Percentiles rank a stretch among this genome's conserved stretches.
Evolutionary conservation across 805 yeast species (phyloP).

Genomic region (Candida tallmaniae): DNA sequence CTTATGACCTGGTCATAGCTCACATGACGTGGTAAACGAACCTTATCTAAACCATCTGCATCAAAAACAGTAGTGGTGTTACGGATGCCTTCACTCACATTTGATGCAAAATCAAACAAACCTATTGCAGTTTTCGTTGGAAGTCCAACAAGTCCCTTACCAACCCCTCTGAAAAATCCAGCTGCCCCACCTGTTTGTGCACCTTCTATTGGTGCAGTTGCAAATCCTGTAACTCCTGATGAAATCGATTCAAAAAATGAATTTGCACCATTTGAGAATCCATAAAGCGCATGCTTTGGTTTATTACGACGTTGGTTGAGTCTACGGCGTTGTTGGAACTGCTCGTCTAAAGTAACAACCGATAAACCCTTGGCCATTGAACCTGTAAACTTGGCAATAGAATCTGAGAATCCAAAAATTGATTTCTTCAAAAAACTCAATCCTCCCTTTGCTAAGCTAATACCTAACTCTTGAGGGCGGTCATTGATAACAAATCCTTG

Average conservation of each 20-base stretch:
- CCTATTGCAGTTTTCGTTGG: slow-evolving; percentile 98
- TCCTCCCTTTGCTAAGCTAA: slow-evolving; percentile 95
- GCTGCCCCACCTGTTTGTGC: slow-evolving; percentile 83
- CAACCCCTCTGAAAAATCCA: slow-evolving; percentile 91
- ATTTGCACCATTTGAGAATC: slow-evolving; percentile 80
- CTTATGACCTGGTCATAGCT: slow-evolving; percentile 67
- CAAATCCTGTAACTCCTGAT: slow-evolving; percentile 87
- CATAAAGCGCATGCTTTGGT: slow-evolving; percentile 81
- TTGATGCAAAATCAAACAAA: slow-evolving; percentile 84
- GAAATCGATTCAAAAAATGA: slow-evolving; percentile 83
- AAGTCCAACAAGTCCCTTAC: slow-evolving; percentile 89
- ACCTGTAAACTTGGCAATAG: slow-evolving; percentile 88
- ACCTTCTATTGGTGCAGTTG: slow-evolving; percentile 86
- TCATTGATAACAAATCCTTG: slow-evolving; percentile 93
- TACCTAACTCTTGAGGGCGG: slow-evolving; percentile 92
- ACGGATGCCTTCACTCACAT: slow-evolving; percentile 89
- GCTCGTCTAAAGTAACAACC: slow-evolving; percentile 80
- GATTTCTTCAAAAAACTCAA: slow-evolving; percentile 90
- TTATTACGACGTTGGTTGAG: slow-evolving; percentile 69
- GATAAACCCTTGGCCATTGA: slow-evolving; percentile 92
- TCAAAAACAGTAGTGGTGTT: slow-evolving; percentile 90
- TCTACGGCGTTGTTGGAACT: slow-evolving; percentile 79
- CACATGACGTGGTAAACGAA: slow-evolving; percentile 77
- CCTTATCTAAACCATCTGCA: slow-evolving; percentile 68
- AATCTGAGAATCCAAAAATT: slow-evolving; percentile 91